Percentiles rank a stretch among this genome's conserved stretches.
phyloP scores from a whole-genome alignment of 352 stramenopile species.

The Globisporangium yorkense region DNA sequence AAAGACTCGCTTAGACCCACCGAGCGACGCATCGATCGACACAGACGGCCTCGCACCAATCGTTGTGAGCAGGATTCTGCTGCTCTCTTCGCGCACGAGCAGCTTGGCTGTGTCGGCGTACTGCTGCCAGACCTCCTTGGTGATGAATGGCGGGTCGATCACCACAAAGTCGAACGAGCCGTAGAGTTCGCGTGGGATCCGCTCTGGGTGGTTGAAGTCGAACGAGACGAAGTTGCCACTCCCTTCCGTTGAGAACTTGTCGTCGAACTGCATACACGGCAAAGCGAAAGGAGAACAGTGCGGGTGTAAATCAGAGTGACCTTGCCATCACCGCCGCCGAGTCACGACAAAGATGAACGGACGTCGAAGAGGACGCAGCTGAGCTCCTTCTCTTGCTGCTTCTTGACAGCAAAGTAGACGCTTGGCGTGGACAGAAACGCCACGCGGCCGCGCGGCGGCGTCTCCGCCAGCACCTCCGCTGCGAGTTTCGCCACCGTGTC shows the following conservation, averaged over 20 bases:
- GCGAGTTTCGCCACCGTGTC: constrained; percentile 81
- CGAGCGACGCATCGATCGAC: background rate
- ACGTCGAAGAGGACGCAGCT: constrained; percentile 89
- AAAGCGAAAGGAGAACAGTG: background rate
- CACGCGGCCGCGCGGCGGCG: constrained; percentile 26
- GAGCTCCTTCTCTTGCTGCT: constrained; percentile 22
- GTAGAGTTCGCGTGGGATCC: constrained; percentile 45
- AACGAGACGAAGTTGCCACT: constrained; percentile 71
- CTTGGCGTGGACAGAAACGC: constrained; percentile 93
- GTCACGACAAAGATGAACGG: constrained; percentile 17
- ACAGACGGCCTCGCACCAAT: constrained; percentile 48
- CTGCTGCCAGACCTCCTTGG: constrained; percentile 87
- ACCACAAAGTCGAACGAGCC: constrained; percentile 89
- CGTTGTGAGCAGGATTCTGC: constrained; percentile 86
- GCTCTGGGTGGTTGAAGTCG: constrained; percentile 85
- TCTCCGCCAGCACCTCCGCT: constrained; percentile 55
- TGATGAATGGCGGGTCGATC: constrained; percentile 95
- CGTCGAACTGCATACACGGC: constrained; percentile 58
- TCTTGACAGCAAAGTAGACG: constrained; percentile 89
- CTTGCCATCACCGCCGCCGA: background rate
- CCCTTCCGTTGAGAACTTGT: constrained; percentile 63
- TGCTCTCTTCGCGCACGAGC: constrained; percentile 46
- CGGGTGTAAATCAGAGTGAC: background rate
- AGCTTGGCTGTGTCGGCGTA: constrained; percentile 72
- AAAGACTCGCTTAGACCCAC: too few species aligned